Evolutionary conservation across 768 basidiomycete genomes (phyloP), one percentile per base, ranked within the genome.

Genomic region (Hygrocybe punicea): DNA sequence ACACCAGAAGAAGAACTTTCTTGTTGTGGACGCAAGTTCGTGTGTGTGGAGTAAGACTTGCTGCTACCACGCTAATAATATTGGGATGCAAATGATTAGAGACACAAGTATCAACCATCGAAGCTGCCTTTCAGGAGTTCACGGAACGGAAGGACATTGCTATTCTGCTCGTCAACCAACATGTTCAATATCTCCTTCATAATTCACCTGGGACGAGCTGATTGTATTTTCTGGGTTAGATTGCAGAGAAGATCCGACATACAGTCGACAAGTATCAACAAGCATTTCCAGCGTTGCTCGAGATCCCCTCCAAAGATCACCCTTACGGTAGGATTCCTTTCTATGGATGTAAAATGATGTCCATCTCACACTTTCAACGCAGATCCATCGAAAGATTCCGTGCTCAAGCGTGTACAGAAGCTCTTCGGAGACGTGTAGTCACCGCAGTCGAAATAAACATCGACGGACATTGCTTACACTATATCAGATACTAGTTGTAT

Each of bases 251-350:
- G 80, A 99, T 99, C 60, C 80, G 97, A 36, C 93, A 93, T 0
- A 85, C 90, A 1, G 93, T 99, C 11, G 97, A 99, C 73, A 86
- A 86, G 65, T 99, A 99, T 71, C 86, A 92, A 62, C 91, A 94
- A 71, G 86, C 96, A 0, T 99, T 99, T 77, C 97, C 97, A 19
- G 93, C 97, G 0, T 75, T 99, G 39, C 84, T 99, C 14, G 97
- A 99, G 73, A 98, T 99, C 60, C 97, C 97, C 23, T 94, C 93
- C 55, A 98, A 98, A 71, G 96, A 98, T 67, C 94, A 97, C 72
- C 96, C 96, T 35, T 98, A 98, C 65, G 95, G 96, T 96, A 53
- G 57, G 83, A 73, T 39, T 42, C 47, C 51, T 34, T 23, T 47
- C 10, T 39, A 35, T 46, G 33, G 47, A 42, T 57, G 49, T 36